Base-by-base conservation (phyloP, 2,329 filamentous ascomycete genomes). In the Aspergillus sp. region DNA sequence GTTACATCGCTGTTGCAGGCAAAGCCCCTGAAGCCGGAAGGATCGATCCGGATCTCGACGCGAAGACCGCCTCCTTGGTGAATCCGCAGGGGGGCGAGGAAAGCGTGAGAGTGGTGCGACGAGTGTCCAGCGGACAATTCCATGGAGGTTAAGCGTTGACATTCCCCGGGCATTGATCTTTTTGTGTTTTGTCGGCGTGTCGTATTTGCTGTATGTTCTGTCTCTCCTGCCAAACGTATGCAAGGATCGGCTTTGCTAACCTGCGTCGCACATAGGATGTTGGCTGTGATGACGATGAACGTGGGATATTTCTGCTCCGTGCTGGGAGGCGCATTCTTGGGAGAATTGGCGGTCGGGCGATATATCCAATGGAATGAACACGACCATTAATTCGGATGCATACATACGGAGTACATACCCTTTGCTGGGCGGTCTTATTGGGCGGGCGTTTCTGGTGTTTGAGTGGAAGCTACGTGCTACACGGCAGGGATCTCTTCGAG, bases 231-330 rank as follows among this genome's bases (percentile, higher is more conserved):
- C 19, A 19, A 19, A 9, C 19, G 9, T 2, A 35, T 12, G 27
- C 32, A 33, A 34, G 41, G 28, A 8, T 19, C 19, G 36, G 38
- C 36, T 28, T 29, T 26, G 54, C 49, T 44, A 29, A 52, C 44
- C 7, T 19, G 7, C 43, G 12, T 34, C 26, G 9, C 19, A 19
- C 19, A 29, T 57, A 95, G 89, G 49, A 95, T 95, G 89, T 72
- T 95, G 70, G 87, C 86, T 9, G 85, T 94, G 62, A 95, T 93
- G 88, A 90, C 86, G 1, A 81, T 88, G 73, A 93, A 93, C 57
- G 78, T 91, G 10, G 88, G 87, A 8, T 93, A 93, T 64, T 91
- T 91, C 64, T 68, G 88, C 46, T 89, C 86, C 0, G 77, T 90
- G n/a, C 75, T 94, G 7, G 83, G 74, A 4, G 85, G 85, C 9